These are phyloP conservation scores for Westerdykella aurantiaca DNA, from an alignment of 2,329 filamentous ascomycete species.

Conservation along the genomic window DNA sequence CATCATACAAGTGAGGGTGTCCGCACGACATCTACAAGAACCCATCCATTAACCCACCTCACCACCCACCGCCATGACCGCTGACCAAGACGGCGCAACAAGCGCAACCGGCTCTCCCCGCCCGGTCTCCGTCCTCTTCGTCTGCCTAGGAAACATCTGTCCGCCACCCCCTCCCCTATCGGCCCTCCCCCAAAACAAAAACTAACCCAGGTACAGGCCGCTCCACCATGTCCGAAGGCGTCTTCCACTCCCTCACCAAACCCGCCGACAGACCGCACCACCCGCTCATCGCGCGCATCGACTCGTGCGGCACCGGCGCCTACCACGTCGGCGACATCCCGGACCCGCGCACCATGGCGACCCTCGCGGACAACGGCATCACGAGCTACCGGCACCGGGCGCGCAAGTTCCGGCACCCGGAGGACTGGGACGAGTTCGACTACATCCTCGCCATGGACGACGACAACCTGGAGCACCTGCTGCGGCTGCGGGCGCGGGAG, in stretches of 20 bases:
- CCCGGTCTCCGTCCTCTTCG: conserved; percentile 73
- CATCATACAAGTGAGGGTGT: too few relatives aligned
- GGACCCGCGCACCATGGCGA: conserved; percentile 77
- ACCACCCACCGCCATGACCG: too few relatives aligned
- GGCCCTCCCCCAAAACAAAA: conserved; percentile 29
- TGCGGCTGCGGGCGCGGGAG: conserved; percentile 52
- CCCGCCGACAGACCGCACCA: conserved; percentile 46
- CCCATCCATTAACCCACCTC: too few relatives aligned
- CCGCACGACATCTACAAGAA: too few relatives aligned
- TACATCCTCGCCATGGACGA: conserved; percentile 95
- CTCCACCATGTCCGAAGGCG: conserved; percentile 93
- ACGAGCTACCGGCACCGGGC: conserved; percentile 70
- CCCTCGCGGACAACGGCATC: conserved; percentile 68
- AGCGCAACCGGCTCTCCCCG: too few relatives aligned
- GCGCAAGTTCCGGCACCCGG: conserved; percentile 59
- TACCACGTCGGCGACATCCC: conserved; percentile 76
- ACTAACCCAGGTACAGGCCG: conserved; percentile 41
- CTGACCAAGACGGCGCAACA: too few relatives aligned
- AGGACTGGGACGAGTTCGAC: conserved; percentile 80
- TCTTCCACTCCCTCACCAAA: conserved; percentile 67
- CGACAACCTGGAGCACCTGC: conserved; percentile 68
- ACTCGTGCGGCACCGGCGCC: conserved; percentile 84
- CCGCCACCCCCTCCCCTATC: conserved; percentile 11
- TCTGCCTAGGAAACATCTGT: conserved; percentile 97
- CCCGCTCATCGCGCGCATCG: conserved; percentile 60